phyloP scores from a whole-genome alignment of 306 rosid genomes.

The Glycine soja region DNA sequence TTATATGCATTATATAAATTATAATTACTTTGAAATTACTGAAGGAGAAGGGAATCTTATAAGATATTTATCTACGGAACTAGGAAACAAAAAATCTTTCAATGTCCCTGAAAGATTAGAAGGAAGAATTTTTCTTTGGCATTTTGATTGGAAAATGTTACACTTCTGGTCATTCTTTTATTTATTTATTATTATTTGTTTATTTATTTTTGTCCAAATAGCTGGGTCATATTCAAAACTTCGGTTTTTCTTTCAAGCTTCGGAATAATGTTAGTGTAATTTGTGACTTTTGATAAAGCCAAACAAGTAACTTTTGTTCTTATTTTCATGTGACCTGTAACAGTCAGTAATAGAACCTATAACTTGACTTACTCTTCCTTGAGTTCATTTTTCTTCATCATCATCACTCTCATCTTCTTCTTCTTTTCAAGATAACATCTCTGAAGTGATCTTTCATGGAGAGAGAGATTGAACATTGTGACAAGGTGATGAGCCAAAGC shows the following conservation, averaged over 20 bases:
- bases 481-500: conserved; percentile 16
- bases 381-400: conserved; percentile 13
- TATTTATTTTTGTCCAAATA: background rate
- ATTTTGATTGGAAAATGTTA: background rate
- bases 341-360: background rate
- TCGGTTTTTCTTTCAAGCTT: background rate
- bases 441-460: background rate
- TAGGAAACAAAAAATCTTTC: background rate
- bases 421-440: background rate
- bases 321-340: conserved; percentile 1
- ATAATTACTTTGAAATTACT: background rate
- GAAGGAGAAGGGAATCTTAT: background rate
- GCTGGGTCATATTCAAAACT: background rate
- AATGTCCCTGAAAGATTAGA: conserved; percentile 2
- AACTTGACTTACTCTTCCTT: conserved; percentile 4
- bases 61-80: background rate
- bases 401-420: background rate
- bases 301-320: background rate
- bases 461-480: conserved; percentile 27
- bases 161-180: background rate
- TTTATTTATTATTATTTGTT: too few relatives aligned
- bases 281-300: conserved; percentile 1
- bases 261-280: background rate
- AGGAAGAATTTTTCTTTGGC: background rate
- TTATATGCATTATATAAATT: background rate